A percentile compares a stretch with the other conserved stretches of the same genome.
These are phyloP conservation scores for Rhodotorula sp. DNA, from an alignment of 1,284 basidiomycete species.

Conservation along the genomic window DNA sequence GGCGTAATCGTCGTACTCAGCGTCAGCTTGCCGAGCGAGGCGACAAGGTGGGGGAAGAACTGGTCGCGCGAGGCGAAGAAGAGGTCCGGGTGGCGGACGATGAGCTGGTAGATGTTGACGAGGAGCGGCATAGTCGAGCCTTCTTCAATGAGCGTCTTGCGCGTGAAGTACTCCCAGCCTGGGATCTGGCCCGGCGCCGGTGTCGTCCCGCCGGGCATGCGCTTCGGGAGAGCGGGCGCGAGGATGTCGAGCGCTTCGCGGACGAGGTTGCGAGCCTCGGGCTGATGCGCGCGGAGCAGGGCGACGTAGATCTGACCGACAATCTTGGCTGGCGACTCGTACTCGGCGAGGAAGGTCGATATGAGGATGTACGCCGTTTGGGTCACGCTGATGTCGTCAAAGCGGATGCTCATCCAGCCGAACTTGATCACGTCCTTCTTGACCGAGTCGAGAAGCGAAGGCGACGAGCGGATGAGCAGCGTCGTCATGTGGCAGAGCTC, in stretches of 20 bases:
- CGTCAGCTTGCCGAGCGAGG: conserved; percentile 82
- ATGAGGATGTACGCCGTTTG: conserved; percentile 90
- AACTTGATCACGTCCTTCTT: conserved; percentile 95
- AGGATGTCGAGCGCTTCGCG: conserved; percentile 87
- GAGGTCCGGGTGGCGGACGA: conserved; percentile 84
- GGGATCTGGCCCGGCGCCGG: conserved; percentile 55
- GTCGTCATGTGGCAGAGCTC: conserved; percentile 87
- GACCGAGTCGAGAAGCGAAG: conserved; percentile 70
- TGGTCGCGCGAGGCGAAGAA: conserved; percentile 92
- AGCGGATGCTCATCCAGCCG: conserved; percentile 81
- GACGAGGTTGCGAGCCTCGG: conserved; percentile 70
- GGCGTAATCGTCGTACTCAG: conserved; percentile 65
- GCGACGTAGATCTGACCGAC: conserved; percentile 92
- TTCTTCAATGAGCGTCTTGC: conserved; percentile 86
- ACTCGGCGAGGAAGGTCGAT: conserved; percentile 89
- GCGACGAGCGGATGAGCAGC: conserved; percentile 80
- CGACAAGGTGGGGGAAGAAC: conserved; percentile 95
- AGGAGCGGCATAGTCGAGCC: conserved; percentile 73
- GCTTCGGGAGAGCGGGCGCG: conserved; percentile 73
- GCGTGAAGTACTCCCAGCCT: conserved; percentile 85
- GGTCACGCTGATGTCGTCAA: conserved; percentile 87
- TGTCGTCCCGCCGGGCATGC: conserved; percentile 18
- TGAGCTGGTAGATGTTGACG: conserved; percentile 84
- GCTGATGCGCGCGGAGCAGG: conserved; percentile 79
- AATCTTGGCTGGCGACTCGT: conserved; percentile 90